Evolutionary conservation across 2,329 filamentous ascomycete genomes (phyloP).

Genomic region (Neonectria punicea): DNA sequence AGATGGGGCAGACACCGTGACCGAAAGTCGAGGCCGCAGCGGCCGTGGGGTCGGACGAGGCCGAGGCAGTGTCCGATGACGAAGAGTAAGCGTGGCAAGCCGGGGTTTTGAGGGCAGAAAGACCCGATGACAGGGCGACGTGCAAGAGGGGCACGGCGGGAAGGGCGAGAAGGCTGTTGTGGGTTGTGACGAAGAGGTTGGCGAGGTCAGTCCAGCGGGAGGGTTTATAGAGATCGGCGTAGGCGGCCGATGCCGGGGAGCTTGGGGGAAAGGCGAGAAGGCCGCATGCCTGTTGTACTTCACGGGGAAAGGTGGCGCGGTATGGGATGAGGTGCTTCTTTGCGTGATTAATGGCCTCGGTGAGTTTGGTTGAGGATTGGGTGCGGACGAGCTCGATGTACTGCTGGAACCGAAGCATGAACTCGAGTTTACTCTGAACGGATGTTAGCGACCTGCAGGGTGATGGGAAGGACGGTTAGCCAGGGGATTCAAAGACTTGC

Average conservation of each 20-base stretch:
- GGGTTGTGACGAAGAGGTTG: slow-evolving; percentile 82
- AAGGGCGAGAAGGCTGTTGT: slow-evolving; percentile 86
- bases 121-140: slow-evolving; percentile 87
- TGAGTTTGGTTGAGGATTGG: slow-evolving; percentile 69
- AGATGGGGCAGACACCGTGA: slow-evolving; percentile 91
- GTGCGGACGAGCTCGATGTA: slow-evolving; percentile 90
- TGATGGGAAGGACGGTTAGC: not conserved
- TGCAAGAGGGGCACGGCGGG: slow-evolving; percentile 87
- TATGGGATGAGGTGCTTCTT: slow-evolving; percentile 82
- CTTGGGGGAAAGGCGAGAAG: slow-evolving; percentile 78
- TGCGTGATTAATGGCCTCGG: slow-evolving; percentile 84
- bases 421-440: slow-evolving; percentile 83
- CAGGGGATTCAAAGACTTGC: slow-evolving; percentile 55
- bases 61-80: slow-evolving; percentile 53
- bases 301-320: slow-evolving; percentile 72
- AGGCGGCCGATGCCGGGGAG: slow-evolving; percentile 54
- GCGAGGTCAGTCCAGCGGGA: slow-evolving; percentile 82
- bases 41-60: slow-evolving; percentile 55
- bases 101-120: slow-evolving; percentile 95
- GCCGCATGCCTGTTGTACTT: slow-evolving; percentile 79
- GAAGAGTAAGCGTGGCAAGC: slow-evolving; percentile 72
- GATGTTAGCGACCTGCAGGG: slow-evolving; percentile 7
- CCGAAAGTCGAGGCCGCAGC: slow-evolving; percentile 59
- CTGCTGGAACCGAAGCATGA: slow-evolving; percentile 92
- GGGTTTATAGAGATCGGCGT: slow-evolving; percentile 73